These are phyloP conservation scores for Metarhizium rileyi DNA, from an alignment of 2,329 filamentous ascomycete genomes.

Conservation along the genomic window DNA sequence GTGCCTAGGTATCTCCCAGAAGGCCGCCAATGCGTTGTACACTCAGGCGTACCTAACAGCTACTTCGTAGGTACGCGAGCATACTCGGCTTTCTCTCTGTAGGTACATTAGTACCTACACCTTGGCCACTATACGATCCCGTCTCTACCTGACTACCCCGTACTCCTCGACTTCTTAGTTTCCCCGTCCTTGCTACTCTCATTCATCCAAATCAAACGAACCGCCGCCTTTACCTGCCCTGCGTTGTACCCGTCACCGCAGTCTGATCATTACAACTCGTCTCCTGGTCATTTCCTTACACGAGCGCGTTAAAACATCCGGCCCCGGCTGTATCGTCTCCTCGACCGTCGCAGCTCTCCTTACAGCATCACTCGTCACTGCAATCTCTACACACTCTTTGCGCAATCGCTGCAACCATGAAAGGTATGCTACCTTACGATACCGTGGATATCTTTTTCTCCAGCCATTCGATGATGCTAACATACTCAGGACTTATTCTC, in stretches of 20 bases:
- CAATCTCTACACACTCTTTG: not conserved
- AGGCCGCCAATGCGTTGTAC: no score
- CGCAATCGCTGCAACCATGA: not conserved
- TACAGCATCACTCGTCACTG: not conserved
- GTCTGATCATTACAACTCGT: not conserved
- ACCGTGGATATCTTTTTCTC: not conserved
- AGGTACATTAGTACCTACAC: not conserved
- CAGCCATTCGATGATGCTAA: slow-evolving; percentile 11
- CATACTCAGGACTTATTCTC: slow-evolving; percentile 76
- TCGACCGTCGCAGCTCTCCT: not conserved
- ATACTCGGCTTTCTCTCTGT: not conserved
- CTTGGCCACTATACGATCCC: not conserved
- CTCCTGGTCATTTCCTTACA: not conserved
- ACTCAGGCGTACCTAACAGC: no score
- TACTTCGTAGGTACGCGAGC: no score
- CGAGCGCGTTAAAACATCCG: not conserved
- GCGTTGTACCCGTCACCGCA: not conserved
- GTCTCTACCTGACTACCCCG: no score
- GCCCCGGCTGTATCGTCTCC: not conserved
- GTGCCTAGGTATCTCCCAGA: no score
- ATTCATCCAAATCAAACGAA: not conserved
- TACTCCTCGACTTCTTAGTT: slow-evolving; percentile 4
- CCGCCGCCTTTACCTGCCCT: not conserved
- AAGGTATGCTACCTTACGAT: not conserved
- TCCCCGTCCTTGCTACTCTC: not conserved